Evolutionary conservation across 2,329 filamentous ascomycete genomes (phyloP), one percentile per base, ranked within the genome.

Genomic region (Alternaria ethzedia): DNA sequence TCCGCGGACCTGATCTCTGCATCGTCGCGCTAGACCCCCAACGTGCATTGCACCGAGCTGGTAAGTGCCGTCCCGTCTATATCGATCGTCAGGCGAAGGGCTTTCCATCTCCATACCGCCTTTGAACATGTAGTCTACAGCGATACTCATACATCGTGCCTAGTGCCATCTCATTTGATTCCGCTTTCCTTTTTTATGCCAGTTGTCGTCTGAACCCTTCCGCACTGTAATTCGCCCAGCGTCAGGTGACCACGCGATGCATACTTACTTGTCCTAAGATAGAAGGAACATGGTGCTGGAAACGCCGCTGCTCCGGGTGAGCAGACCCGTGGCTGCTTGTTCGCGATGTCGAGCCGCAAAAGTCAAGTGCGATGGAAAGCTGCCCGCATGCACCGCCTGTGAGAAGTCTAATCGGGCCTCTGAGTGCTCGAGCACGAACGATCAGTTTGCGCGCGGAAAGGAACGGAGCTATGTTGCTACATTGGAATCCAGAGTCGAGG

Each of bases 381-480:
- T 98, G 41, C 96, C 96, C 11, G 94, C 94, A 8, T 99, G 96
- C 78, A 96, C 94, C 8, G 95, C 95, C 17, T 98, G 96, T 77
- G 95, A 97, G 80, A 94, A 94, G 81, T 93, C 93, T 13, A 94
- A 94, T 28, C 91, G 93, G 65, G 89, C 92, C 59, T 90, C 86
- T 64, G 94, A 96, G 77, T 99, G 96, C 79, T 97, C 94, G 7
- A 94, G 94, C 59, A 94, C 94, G 8, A 97, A 96, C 74, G 95
- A 98, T 76, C 94, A 97, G 78, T 98, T 97, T 80, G 94, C 95
- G 0, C 87, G 94, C 66, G 96, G 96, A 65, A 98, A 98, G 80
- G 96, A 98, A 78, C 87, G 95, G 74, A 98, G 94, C 81, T 99
- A 98, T 85, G 94, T 98, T 47, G 93, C 95, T 8, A 96, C 95